phyloP scores from a whole-genome alignment of 768 basidiomycete genomes.

The Mycena sanguinolenta region DNA sequence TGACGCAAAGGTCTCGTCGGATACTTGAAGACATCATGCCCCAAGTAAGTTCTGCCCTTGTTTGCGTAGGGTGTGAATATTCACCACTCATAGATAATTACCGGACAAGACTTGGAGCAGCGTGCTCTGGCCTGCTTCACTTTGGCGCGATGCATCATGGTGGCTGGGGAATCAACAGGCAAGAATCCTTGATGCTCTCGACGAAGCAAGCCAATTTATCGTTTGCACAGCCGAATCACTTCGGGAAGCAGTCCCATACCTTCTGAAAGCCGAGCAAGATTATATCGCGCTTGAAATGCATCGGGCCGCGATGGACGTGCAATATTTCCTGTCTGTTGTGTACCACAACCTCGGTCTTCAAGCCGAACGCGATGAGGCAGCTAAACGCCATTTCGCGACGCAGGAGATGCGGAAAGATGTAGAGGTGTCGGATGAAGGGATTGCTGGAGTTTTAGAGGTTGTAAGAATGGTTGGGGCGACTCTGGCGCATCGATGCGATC shows the following conservation, averaged over 20 bases:
- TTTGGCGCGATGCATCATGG: slow-evolving; percentile 81
- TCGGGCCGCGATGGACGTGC: slow-evolving; percentile 73
- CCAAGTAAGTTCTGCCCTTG: slow-evolving; percentile 61
- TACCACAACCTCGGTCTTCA: slow-evolving; percentile 77
- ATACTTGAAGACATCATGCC: slow-evolving; percentile 87
- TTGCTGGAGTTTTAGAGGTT: slow-evolving; percentile 67
- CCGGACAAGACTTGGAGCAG: slow-evolving; percentile 80
- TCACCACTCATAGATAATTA: slow-evolving; percentile 64
- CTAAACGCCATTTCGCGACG: slow-evolving; percentile 62
- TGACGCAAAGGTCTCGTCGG: slow-evolving; percentile 73
- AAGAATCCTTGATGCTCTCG: slow-evolving; percentile 10
- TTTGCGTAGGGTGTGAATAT: neutral
- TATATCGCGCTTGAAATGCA: slow-evolving; percentile 71
- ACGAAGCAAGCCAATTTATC: neutral
- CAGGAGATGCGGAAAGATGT: slow-evolving; percentile 55
- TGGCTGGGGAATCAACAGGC: slow-evolving; percentile 64
- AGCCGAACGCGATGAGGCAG: slow-evolving; percentile 67
- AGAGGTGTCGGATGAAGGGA: slow-evolving; percentile 66
- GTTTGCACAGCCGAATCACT: slow-evolving; percentile 55
- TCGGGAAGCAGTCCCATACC: slow-evolving; percentile 70
- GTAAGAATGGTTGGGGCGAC: slow-evolving; percentile 71
- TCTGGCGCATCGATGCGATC: slow-evolving; percentile 54
- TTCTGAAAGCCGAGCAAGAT: slow-evolving; percentile 76
- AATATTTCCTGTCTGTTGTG: slow-evolving; percentile 78
- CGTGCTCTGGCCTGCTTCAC: slow-evolving; percentile 82